phyloP scores from a whole-genome alignment of 257 asterid species.

The Salvia rosmarinus region DNA sequence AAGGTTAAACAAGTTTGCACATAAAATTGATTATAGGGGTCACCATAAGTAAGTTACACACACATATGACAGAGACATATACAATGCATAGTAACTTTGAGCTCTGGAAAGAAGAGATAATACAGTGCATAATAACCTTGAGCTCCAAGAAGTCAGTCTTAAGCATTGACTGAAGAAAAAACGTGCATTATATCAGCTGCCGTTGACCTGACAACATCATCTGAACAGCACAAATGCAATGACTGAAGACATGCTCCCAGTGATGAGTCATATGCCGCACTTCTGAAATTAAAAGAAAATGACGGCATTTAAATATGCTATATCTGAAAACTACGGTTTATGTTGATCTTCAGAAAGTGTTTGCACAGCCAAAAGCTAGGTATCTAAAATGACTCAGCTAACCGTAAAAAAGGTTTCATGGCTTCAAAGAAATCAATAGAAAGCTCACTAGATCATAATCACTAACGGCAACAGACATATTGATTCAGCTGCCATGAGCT shows the following conservation, averaged over 20 bases:
- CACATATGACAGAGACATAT: background rate
- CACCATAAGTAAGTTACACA: background rate
- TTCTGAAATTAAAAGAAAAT: slow-evolving; percentile 51
- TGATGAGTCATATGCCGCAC: slow-evolving; percentile 72
- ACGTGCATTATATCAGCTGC: slow-evolving; percentile 61
- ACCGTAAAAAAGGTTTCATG: slow-evolving; percentile 10
- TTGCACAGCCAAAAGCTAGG: slow-evolving; percentile 21
- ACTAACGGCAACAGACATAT: background rate
- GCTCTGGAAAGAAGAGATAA: slow-evolving; percentile 46
- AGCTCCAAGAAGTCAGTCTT: slow-evolving; percentile 82
- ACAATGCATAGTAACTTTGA: slow-evolving; percentile 52
- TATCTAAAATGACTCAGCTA: slow-evolving; percentile 8
- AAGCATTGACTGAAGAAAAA: slow-evolving; percentile 69
- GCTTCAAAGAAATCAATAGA: slow-evolving; percentile 18
- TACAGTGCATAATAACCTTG: slow-evolving; percentile 52
- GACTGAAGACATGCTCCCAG: slow-evolving; percentile 80
- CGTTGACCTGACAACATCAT: slow-evolving; percentile 73
- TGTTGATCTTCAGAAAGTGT: slow-evolving; percentile 21
- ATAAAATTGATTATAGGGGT: slow-evolving; percentile 2
- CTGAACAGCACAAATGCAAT: slow-evolving; percentile 72
- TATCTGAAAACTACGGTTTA: slow-evolving; percentile 26
- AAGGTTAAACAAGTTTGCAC: slow-evolving; percentile 26
- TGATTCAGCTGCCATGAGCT: slow-evolving; percentile 15
- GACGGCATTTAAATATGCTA: no score
- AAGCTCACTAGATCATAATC: slow-evolving; percentile 22